Percentiles rank a stretch among this genome's conserved stretches.
Conservation (phyloP, 2,329 filamentous ascomycete species). For the Cryphonectria nitschkei region DNA sequence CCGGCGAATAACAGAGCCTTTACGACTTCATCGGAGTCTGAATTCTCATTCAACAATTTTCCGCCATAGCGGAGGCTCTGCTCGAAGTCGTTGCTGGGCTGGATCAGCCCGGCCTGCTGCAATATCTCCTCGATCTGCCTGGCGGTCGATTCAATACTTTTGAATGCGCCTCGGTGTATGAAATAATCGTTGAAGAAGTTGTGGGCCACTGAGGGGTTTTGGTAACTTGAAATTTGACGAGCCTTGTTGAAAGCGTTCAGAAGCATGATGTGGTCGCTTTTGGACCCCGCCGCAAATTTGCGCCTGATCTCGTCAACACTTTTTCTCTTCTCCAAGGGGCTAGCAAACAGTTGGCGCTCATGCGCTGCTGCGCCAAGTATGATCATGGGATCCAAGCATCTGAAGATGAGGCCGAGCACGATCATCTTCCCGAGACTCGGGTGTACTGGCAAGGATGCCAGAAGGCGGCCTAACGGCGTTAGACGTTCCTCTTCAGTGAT, state of each 20-base stretch:
- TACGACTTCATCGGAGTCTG: conserved; percentile 45
- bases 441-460: conserved; percentile 42
- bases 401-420: conserved; percentile 53
- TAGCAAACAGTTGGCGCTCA: conserved; percentile 17
- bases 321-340: not conserved
- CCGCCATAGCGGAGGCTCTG: conserved; percentile 36
- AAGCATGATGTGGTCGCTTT: conserved; percentile 6
- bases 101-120: conserved; percentile 39
- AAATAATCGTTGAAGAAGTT: not conserved
- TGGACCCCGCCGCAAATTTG: not conserved
- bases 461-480: conserved; percentile 46
- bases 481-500: conserved; percentile 47
- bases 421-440: conserved; percentile 53
- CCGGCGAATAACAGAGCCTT: conserved; percentile 51
- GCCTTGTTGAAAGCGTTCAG: not conserved
- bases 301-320: not conserved
- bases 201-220: not conserved
- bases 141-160: conserved; percentile 39
- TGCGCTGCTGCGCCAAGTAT: conserved; percentile 40
- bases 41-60: conserved; percentile 47
- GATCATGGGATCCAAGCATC: conserved; percentile 54
- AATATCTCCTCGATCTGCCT: conserved; percentile 44
- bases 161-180: conserved; percentile 39
- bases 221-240: not conserved
- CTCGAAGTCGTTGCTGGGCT: conserved; percentile 1